These are phyloP conservation scores for Beauveria bassiana DNA, from an alignment of 2,329 filamentous ascomycete species.

Conservation along the genomic window DNA sequence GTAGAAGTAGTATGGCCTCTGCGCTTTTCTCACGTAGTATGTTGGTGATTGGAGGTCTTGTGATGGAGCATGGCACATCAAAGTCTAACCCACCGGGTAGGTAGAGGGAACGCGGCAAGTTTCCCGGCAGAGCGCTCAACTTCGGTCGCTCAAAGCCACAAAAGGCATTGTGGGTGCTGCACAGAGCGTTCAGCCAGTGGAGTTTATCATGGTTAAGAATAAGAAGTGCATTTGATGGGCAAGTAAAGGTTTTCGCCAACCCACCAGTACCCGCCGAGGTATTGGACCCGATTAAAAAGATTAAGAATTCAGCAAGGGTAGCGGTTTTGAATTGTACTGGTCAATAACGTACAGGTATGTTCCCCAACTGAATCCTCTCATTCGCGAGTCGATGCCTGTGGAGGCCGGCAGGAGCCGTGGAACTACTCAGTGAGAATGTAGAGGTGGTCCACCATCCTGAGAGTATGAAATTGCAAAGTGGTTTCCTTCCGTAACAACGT, in stretches of 20 bases:
- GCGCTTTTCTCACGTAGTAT: too few relatives aligned
- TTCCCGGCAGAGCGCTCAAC: not conserved
- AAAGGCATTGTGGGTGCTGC: not conserved
- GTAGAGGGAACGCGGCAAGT: too few relatives aligned
- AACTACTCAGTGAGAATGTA: not conserved
- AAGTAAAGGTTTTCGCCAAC: not conserved
- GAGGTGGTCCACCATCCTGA: not conserved
- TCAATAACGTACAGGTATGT: not conserved
- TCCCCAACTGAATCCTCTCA: not conserved
- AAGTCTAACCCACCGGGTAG: too few relatives aligned
- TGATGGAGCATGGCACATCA: too few relatives aligned
- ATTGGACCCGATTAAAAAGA: not conserved
- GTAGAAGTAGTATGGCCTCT: too few relatives aligned
- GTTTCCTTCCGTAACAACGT: not conserved
- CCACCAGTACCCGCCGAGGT: not conserved
- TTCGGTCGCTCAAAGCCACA: too few relatives aligned
- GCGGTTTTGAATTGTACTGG: not conserved
- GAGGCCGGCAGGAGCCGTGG: not conserved
- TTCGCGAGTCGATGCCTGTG: not conserved
- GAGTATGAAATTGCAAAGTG: not conserved
- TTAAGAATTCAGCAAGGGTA: not conserved
- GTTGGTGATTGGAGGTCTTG: too few relatives aligned
- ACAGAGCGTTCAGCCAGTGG: not conserved
- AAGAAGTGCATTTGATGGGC: not conserved
- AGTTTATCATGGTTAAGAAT: not conserved